Percentiles rank a stretch among this genome's conserved stretches.
These are phyloP conservation scores for Podospora anserina DNA, from an alignment of 495 filamentous ascomycete genomes.

Conservation along the genomic window DNA sequence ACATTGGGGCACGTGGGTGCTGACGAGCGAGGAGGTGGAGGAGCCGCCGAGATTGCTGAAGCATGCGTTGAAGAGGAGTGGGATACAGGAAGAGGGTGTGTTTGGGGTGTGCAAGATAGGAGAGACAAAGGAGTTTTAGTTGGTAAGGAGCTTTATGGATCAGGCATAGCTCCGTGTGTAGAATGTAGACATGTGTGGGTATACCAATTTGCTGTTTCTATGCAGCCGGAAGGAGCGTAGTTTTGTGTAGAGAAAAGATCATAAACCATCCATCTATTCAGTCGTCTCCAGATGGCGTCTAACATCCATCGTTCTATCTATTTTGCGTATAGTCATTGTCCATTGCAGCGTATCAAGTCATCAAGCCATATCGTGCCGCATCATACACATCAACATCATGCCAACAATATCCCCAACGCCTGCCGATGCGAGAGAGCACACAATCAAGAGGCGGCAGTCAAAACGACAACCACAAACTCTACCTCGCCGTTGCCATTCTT, in stretches of 20 bases:
- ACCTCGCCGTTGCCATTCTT: constrained; percentile 49
- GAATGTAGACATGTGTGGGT: too few relatives aligned
- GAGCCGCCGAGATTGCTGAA: constrained; percentile 77
- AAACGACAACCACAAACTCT: constrained; percentile 45
- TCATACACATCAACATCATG: background rate
- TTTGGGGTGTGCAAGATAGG: constrained; percentile 91
- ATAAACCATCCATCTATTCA: too few relatives aligned
- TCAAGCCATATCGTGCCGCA: background rate
- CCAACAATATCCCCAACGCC: background rate
- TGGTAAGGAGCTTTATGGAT: background rate
- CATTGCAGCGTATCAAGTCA: background rate
- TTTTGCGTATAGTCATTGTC: background rate
- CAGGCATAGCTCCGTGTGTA: too few relatives aligned
- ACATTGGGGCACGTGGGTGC: constrained; percentile 91
- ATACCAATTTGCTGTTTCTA: too few relatives aligned
- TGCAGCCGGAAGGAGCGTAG: too few relatives aligned
- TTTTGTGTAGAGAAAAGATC: too few relatives aligned
- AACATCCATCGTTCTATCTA: too few relatives aligned
- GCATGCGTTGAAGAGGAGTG: constrained; percentile 68
- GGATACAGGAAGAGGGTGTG: constrained; percentile 68
- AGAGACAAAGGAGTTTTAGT: constrained; percentile 71
- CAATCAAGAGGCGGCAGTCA: constrained; percentile 20
- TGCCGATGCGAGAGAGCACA: background rate
- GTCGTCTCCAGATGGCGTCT: too few relatives aligned
- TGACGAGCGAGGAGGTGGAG: constrained; percentile 81